These are phyloP conservation scores for Pythium brassicae DNA, from an alignment of 352 stramenopile genomes.

Conservation along the genomic window DNA sequence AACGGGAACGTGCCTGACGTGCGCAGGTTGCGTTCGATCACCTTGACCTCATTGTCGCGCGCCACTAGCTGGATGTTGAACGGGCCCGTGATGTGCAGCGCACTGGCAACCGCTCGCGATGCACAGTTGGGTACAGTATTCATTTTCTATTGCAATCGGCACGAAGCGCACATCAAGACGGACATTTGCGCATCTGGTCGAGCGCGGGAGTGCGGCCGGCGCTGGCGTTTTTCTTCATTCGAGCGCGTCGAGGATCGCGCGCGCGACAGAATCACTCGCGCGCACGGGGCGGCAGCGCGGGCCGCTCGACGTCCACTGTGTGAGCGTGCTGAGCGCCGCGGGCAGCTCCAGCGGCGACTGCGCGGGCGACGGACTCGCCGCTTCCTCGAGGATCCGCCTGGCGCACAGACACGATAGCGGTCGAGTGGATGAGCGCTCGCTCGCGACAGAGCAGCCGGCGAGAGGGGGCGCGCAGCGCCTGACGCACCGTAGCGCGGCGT, in stretches of 20 bases:
- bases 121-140: too few species aligned
- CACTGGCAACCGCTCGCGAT: too few species aligned
- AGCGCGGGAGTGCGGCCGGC: too few species aligned
- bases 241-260: conserved; percentile 11
- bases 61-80: conserved; percentile 97
- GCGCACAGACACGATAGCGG: neutral
- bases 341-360: conserved; percentile 4
- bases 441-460: neutral
- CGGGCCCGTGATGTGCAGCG: conserved; percentile 93
- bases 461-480: too few species aligned
- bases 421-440: neutral
- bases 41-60: conserved; percentile 91
- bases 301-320: conserved; percentile 15
- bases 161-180: too few species aligned
- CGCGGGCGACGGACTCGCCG: conserved; percentile 4
- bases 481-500: conserved; percentile 20
- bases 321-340: conserved; percentile 31
- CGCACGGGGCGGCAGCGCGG: conserved; percentile 15
- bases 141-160: too few species aligned
- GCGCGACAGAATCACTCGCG: conserved; percentile 41
- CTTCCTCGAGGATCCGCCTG: conserved; percentile 13
- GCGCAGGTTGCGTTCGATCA: conserved; percentile 96
- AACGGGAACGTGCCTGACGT: conserved; percentile 94
- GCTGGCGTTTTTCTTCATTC: neutral
- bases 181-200: too few species aligned